Evolutionary conservation across 2,329 filamentous ascomycete species (phyloP).

Genomic region (Fusarium nygamai): DNA sequence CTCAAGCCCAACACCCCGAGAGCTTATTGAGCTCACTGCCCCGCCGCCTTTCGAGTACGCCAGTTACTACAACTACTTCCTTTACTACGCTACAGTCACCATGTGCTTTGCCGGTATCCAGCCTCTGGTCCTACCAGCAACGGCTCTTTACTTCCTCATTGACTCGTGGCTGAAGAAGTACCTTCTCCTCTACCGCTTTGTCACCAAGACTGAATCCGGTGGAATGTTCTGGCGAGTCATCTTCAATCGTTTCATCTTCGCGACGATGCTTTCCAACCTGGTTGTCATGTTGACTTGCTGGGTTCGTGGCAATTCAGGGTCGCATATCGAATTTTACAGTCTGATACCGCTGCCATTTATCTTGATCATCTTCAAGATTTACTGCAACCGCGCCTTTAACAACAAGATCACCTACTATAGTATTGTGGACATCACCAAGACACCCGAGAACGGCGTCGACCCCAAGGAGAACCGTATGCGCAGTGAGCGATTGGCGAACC

Average conservation of each 20-base stretch:
- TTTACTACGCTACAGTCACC: constrained; percentile 92
- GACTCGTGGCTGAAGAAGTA: constrained; percentile 97
- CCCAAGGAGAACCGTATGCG: constrained; percentile 64
- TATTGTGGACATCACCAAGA: constrained; percentile 65
- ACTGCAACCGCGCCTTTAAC: constrained; percentile 81
- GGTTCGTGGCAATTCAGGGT: constrained; percentile 68
- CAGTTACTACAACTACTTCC: constrained; percentile 97
- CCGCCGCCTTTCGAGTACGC: constrained; percentile 95
- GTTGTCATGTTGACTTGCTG: constrained; percentile 81
- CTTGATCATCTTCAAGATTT: constrained; percentile 85
- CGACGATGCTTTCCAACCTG: constrained; percentile 78
- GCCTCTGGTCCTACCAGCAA: constrained; percentile 85
- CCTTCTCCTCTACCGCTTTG: constrained; percentile 89
- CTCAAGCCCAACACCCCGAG: constrained; percentile 85
- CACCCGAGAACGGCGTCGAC: constrained; percentile 54
- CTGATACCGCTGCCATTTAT: constrained; percentile 81
- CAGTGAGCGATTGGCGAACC: constrained; percentile 75
- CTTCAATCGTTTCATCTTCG: constrained; percentile 93
- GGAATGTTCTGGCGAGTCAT: constrained; percentile 91
- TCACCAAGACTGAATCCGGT: constrained; percentile 96
- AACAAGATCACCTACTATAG: constrained; percentile 83
- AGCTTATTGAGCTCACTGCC: constrained; percentile 91
- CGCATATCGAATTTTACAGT: constrained; percentile 68
- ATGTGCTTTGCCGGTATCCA: constrained; percentile 87
- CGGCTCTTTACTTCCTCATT: constrained; percentile 87